Evolutionary conservation across 176 grass and related monocot species (phyloP).

Genomic region (sorghum (Sorghum bicolor)): Sorghum_bicolor_NCBIv3 NC_012870.2:18315001-18315500

Average conservation of each 20-base stretch:
- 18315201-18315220: no score
- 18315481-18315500: constrained; percentile 49
- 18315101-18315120: constrained; percentile 49
- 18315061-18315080: constrained; percentile 24
- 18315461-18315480: constrained; percentile 88
- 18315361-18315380: constrained; percentile 69
- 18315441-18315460: constrained; percentile 74
- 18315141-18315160: constrained; percentile 48
- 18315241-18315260: no score
- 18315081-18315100: constrained; percentile 67
- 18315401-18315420: constrained; percentile 72
- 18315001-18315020: constrained; percentile 48
- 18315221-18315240: no score
- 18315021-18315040: constrained; percentile 51
- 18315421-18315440: constrained; percentile 73
- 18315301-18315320: constrained; percentile 75
- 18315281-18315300: rapidly evolving
- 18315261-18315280: not conserved
- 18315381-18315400: constrained; percentile 60
- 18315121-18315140: constrained; percentile 61
- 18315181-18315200: constrained; percentile 62
- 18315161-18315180: constrained; percentile 69
- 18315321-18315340: constrained; percentile 48
- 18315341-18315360: constrained; percentile 65
- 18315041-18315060: constrained; percentile 56